Evolutionary conservation across 805 yeast species (phyloP).

Genomic region (Candida tibetensis): DNA sequence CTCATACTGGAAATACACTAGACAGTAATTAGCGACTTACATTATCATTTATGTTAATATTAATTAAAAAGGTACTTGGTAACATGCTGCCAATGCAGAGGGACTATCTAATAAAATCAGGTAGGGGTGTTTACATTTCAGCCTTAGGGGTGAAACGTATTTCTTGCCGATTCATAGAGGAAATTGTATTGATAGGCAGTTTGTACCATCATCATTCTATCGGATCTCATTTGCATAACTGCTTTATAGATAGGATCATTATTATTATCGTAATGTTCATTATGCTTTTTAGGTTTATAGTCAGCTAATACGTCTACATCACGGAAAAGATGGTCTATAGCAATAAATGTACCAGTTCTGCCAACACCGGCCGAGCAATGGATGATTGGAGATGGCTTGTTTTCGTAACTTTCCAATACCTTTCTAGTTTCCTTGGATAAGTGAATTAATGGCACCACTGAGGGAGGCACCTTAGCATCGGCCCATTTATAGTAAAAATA

Average conservation of each 20-base stretch:
- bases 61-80: no score
- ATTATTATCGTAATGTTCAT: conserved; percentile 5
- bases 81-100: no score
- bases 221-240: conserved; percentile 27
- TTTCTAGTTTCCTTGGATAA: conserved; percentile 14
- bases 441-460: conserved; percentile 26
- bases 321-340: conserved; percentile 32
- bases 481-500: conserved; percentile 44
- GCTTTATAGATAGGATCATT: conserved; percentile 28
- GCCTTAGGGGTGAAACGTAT: no score
- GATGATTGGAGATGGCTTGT: conserved; percentile 20
- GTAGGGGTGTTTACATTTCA: no score
- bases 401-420: conserved; percentile 6
- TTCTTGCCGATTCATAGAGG: conserved; percentile 27
- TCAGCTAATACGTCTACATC: conserved; percentile 25
- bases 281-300: conserved; percentile 1
- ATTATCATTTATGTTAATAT: no score
- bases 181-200: conserved; percentile 36
- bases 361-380: conserved; percentile 99
- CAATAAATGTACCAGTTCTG: conserved; percentile 56
- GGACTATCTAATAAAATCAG: no score
- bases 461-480: conserved; percentile 40
- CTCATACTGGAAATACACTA: no score
- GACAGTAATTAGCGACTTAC: no score
- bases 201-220: conserved; percentile 46